phyloP scores from a whole-genome alignment of 148 eudicot species.

The Cornus florida region DNA sequence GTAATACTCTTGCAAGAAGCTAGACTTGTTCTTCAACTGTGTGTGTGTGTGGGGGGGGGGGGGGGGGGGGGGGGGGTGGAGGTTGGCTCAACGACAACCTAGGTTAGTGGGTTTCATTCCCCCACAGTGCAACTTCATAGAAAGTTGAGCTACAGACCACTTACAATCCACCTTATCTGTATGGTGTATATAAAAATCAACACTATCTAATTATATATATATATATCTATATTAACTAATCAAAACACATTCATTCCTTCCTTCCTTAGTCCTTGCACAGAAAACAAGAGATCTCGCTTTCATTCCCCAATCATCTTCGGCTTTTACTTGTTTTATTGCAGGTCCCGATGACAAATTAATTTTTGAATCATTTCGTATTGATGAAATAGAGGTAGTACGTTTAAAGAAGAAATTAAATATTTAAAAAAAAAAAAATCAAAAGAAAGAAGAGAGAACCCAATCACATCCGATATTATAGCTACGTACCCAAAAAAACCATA shows the following conservation, averaged over 20 bases:
- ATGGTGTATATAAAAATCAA: not conserved
- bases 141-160: constrained; percentile 55
- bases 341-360: not conserved
- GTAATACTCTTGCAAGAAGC: not conserved
- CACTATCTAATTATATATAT: no score
- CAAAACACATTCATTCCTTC: constrained; percentile 18
- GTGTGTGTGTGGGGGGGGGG: no score
- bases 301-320: constrained; percentile 57
- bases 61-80: no score
- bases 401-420: not conserved
- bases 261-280: constrained; percentile 26
- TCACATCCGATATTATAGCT: not conserved
- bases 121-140: constrained; percentile 58
- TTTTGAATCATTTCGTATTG: not conserved
- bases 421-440: not conserved
- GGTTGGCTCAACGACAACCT: constrained; percentile 22
- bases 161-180: constrained; percentile 31
- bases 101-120: constrained; percentile 44
- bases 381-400: not conserved
- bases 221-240: not conserved
- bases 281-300: constrained; percentile 67
- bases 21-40: not conserved
- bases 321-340: constrained; percentile 28
- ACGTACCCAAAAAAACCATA: not conserved
- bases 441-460: not conserved